Conservation (phyloP, 805 yeast genomes). For the Kodamaea kaohsiungensis region DNA sequence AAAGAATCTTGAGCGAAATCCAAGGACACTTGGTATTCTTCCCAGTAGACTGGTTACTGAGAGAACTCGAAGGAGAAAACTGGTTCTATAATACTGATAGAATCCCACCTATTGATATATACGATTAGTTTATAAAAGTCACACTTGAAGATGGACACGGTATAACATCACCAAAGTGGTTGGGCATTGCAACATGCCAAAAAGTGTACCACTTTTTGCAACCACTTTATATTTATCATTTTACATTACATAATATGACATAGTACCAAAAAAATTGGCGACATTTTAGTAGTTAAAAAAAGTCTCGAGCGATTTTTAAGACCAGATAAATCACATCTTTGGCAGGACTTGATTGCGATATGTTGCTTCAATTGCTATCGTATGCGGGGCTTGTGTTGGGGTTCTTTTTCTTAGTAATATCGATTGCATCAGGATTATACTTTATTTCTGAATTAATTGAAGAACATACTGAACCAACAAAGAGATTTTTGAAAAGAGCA, state of each 20-base stretch:
- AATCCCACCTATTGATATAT: slow-evolving; percentile 93
- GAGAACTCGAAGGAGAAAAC: slow-evolving; percentile 86
- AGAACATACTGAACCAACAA: slow-evolving; percentile 87
- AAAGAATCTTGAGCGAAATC: slow-evolving; percentile 64
- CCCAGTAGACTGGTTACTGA: slow-evolving; percentile 87
- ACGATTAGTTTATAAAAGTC: slow-evolving; percentile 21
- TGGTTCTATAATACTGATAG: slow-evolving; percentile 96
- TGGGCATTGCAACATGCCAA: too few relatives aligned
- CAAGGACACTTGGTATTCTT: slow-evolving; percentile 90
- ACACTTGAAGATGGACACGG: too few relatives aligned
- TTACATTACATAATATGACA: background rate
- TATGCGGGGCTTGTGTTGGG: slow-evolving; percentile 40
- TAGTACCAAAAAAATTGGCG: background rate
- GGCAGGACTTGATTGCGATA: slow-evolving; percentile 10
- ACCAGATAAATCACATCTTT: background rate
- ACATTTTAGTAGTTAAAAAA: background rate
- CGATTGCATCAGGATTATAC: slow-evolving; percentile 89
- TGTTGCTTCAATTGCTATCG: slow-evolving; percentile 43
- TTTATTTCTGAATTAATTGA: slow-evolving; percentile 91
- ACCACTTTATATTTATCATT: background rate
- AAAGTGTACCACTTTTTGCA: too few relatives aligned
- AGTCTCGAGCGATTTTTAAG: background rate
- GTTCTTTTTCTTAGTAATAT: slow-evolving; percentile 39
- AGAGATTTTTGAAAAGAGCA: slow-evolving; percentile 59
- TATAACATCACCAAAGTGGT: too few relatives aligned